Evolutionary conservation across 148 eudicot species (phyloP), one percentile per base, ranked within the genome.

Genomic region (Rheum nobile): DNA sequence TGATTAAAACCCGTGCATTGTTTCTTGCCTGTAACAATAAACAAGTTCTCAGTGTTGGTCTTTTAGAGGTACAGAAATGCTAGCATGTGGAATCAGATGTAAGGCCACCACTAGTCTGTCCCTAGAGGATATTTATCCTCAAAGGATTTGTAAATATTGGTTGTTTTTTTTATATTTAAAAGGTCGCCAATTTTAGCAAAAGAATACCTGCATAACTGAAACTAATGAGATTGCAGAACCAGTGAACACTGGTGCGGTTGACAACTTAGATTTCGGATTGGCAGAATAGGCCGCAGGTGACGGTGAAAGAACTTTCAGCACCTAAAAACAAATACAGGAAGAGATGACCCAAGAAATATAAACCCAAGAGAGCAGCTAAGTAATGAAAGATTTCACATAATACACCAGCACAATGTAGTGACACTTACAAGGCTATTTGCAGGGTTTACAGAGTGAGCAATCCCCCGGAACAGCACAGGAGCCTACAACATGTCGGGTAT

Each of bases 1-100:
- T 82, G 41, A 92, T 87, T 65, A 92, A 44, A 37, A 86, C 73
- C 28, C 98, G 82, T 63, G 98, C 98, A 84, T 90, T 88, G 76
- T 92, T 92, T 84, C 98, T 86, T 24, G 98, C 98, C 98, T 92
- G 86, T 79, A 67, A 67, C 37, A 9, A 72, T 21, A 22, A 31
- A 8, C 39, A 54, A 26, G 68, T 59, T 26, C 4, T 28, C 16
- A 59, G 67, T 7, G 34, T 59, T 59, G 67, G 14, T 22, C 31
- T 67, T 67, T 17, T 16, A 31, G 9, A 34, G 19, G 13, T 67
- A 37, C 32, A 50, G 21, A 63, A 21, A 44, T 26, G 21, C 37
- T 0, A 14, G 6, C 14, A 72, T 2, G 44, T 57, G 39, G 39
- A 59, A 29, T 48, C 55, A 26, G 17, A n/a, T 14, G 44, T 67